Percentiles rank a stretch among this genome's conserved stretches.
Conservation (phyloP, 1,284 basidiomycete species). For the Cerrena zonata region DNA sequence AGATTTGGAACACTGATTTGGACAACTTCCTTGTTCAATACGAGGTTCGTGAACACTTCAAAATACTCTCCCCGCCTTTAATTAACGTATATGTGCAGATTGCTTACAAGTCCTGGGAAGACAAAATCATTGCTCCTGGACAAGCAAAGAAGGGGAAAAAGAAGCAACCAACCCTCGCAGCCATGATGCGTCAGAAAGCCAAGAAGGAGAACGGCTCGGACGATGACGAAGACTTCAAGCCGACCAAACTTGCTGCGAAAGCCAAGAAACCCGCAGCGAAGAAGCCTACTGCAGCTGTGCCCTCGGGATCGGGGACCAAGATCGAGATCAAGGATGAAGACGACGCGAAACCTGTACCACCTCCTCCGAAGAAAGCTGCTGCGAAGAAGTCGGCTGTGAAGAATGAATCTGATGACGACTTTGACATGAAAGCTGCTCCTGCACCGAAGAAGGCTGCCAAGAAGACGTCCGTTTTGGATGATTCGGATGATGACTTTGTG, state of each 20-base stretch:
- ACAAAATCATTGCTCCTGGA: slow-evolving; percentile 43
- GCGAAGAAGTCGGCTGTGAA: background rate
- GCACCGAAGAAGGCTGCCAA: slow-evolving; percentile 1
- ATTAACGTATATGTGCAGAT: slow-evolving; percentile 39
- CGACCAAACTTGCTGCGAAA: slow-evolving; percentile 47
- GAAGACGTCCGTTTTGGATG: slow-evolving; percentile 8
- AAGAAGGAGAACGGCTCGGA: slow-evolving; percentile 25
- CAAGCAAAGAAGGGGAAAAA: slow-evolving; percentile 60
- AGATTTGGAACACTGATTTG: slow-evolving; percentile 89
- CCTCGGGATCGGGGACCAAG: slow-evolving; percentile 18
- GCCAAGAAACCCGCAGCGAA: slow-evolving; percentile 21
- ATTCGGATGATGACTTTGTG: slow-evolving; percentile 27
- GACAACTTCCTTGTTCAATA: slow-evolving; percentile 80
- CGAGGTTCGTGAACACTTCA: slow-evolving; percentile 53
- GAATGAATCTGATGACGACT: slow-evolving; percentile 4
- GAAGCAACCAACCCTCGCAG: slow-evolving; percentile 73
- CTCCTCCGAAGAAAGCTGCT: background rate
- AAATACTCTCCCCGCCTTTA: background rate
- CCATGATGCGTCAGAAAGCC: slow-evolving; percentile 40
- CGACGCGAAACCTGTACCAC: background rate
- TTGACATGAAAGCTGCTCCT: slow-evolving; percentile 3
- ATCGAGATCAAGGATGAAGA: slow-evolving; percentile 18
- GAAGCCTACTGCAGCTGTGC: slow-evolving; percentile 15
- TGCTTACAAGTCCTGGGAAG: slow-evolving; percentile 57
- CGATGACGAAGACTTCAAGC: slow-evolving; percentile 73